Evolutionary conservation across 768 basidiomycete species (phyloP).

Genomic region (Trametes cingulata): DNA sequence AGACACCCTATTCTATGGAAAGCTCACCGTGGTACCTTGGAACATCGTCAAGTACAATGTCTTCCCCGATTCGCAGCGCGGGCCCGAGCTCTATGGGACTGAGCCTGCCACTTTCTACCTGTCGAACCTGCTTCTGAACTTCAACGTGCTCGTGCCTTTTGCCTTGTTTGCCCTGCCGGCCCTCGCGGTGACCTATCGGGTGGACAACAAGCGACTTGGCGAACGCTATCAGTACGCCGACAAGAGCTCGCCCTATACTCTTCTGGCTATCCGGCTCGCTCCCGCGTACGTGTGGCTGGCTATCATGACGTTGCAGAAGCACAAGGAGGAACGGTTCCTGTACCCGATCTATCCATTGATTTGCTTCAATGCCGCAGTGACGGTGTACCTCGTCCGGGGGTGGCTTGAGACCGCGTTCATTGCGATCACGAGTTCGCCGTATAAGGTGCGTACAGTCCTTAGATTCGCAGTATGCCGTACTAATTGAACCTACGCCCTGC

Average conservation of each 20-base stretch:
- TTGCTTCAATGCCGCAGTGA: slow-evolving; percentile 93
- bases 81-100: slow-evolving; percentile 93
- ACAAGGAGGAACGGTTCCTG: slow-evolving; percentile 99
- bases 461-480: neutral
- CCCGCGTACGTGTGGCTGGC: slow-evolving; percentile 91
- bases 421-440: slow-evolving; percentile 77
- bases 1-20: slow-evolving; percentile 88
- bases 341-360: slow-evolving; percentile 90
- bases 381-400: slow-evolving; percentile 80
- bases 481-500: slow-evolving; percentile 17
- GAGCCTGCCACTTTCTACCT: slow-evolving; percentile 87
- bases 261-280: slow-evolving; percentile 75
- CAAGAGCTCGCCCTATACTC: slow-evolving; percentile 77
- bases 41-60: slow-evolving; percentile 95
- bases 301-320: slow-evolving; percentile 78
- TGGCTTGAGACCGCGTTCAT: slow-evolving; percentile 83
- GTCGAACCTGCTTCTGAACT: slow-evolving; percentile 88
- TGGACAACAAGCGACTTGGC: slow-evolving; percentile 80
- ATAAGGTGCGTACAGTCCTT: slow-evolving; percentile 59
- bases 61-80: slow-evolving; percentile 74
- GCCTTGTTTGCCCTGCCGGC: slow-evolving; percentile 82
- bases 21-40: slow-evolving; percentile 78
- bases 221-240: slow-evolving; percentile 47
- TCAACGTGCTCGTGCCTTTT: slow-evolving; percentile 83
- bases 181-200: slow-evolving; percentile 66